Percentiles rank a stretch among this genome's conserved stretches.
Evolutionary conservation across 805 yeast species (phyloP).

Genomic region (Ogataea ganodermae): DNA sequence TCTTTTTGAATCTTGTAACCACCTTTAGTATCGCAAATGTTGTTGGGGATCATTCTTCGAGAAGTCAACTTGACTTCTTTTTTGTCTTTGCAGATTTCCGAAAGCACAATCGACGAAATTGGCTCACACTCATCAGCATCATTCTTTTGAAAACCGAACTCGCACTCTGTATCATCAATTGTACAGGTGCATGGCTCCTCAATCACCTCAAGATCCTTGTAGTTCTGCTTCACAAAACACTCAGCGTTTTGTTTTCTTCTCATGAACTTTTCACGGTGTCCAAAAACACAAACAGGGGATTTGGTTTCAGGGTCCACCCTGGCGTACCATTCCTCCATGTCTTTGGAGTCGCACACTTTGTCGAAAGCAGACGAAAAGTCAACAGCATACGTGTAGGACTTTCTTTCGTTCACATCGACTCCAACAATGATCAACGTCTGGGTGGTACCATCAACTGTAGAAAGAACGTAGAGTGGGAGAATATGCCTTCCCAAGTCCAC

Average conservation of each 20-base stretch:
- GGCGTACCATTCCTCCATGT: conserved; percentile 68
- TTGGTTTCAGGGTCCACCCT: conserved; percentile 38
- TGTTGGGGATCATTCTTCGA: conserved; percentile 30
- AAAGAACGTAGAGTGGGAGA: conserved; percentile 27
- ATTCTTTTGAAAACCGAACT: conserved; percentile 44
- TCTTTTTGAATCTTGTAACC: conserved; percentile 23
- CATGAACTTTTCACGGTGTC: conserved; percentile 61
- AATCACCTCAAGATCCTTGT: conserved; percentile 44
- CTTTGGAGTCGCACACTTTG: conserved; percentile 46
- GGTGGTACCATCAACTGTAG: conserved; percentile 74
- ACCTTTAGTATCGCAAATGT: conserved; percentile 25
- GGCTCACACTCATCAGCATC: conserved; percentile 51
- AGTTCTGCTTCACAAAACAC: conserved; percentile 58
- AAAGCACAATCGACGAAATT: conserved; percentile 17
- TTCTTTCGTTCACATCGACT: conserved; percentile 19
- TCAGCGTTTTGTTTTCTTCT: conserved; percentile 66
- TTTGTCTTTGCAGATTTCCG: conserved; percentile 25
- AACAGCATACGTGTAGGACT: conserved; percentile 37
- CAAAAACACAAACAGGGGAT: conserved; percentile 59
- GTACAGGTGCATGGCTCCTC: conserved; percentile 67
- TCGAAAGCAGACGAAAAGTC: conserved; percentile 61
- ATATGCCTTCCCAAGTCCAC: conserved; percentile 45
- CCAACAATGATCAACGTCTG: conserved; percentile 57
- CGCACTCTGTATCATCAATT: conserved; percentile 71
- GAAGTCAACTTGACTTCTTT: conserved; percentile 27